Percentiles rank a stretch among this genome's conserved stretches.
Evolutionary conservation across 2,329 filamentous ascomycete genomes (phyloP).

Genomic region (Alternaria triticimaculans): DNA sequence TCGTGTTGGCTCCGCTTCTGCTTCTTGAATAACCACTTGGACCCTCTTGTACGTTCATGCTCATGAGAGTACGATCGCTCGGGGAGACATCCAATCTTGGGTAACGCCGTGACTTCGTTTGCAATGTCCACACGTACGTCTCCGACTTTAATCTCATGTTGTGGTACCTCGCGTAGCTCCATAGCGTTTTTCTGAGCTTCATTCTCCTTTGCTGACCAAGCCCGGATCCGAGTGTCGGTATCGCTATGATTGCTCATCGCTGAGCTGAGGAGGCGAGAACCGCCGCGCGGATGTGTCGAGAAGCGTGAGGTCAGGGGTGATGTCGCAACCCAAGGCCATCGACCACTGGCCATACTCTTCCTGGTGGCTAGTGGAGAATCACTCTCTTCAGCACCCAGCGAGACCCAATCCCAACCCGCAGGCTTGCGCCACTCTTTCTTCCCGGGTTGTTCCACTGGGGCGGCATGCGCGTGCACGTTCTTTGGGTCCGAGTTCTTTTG

Average conservation of each 20-base stretch:
- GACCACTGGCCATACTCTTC: constrained; percentile 12
- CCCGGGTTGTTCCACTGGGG: neutral
- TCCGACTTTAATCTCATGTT: neutral
- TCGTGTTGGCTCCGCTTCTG: neutral
- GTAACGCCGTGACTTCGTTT: constrained; percentile 20
- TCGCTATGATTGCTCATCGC: constrained; percentile 19
- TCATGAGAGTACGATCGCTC: constrained; percentile 13
- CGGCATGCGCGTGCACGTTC: neutral
- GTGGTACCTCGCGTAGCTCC: constrained; percentile 2
- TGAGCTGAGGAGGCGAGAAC: constrained; percentile 11
- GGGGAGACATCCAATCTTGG: constrained; percentile 23
- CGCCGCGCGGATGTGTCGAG: constrained; percentile 5
- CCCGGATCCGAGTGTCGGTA: neutral
- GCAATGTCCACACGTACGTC: neutral
- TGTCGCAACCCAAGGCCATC: constrained; percentile 10
- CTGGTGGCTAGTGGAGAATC: neutral
- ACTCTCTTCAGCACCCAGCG: constrained; percentile 1
- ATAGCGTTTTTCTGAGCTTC: neutral
- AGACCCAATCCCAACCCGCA: constrained; percentile 12
- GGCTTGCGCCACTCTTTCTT: constrained; percentile 15
- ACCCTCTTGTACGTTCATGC: neutral
- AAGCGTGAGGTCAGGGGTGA: constrained; percentile 1
- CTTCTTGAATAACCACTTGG: neutral
- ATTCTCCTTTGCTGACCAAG: neutral
- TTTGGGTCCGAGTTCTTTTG: neutral